Evolutionary conservation across 495 filamentous ascomycete genomes (phyloP).

Genomic region (Copromyces sp.): DNA sequence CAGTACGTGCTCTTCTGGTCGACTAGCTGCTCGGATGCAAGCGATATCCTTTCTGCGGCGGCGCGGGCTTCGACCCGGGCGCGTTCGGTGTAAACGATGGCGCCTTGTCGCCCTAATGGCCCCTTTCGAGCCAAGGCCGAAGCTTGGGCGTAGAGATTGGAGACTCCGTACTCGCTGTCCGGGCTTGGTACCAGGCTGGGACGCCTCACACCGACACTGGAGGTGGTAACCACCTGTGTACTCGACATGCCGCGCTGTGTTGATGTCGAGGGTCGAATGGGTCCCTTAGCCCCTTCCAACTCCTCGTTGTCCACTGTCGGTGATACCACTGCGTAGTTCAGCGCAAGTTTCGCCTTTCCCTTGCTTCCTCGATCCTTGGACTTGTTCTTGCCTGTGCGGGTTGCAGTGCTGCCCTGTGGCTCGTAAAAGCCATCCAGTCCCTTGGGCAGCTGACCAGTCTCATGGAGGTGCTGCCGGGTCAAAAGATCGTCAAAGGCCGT

Average conservation of each 20-base stretch:
- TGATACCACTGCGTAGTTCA: conserved; percentile 17
- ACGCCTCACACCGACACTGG: not conserved
- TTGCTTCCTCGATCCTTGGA: not conserved
- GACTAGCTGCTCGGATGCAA: conserved; percentile 50
- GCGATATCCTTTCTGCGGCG: conserved; percentile 13
- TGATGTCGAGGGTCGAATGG: not conserved
- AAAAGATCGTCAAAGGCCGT: conserved; percentile 73
- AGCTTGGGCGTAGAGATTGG: conserved; percentile 17
- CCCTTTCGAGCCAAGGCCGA: conserved; percentile 26
- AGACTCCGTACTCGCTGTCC: not conserved
- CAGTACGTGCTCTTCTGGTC: conserved; percentile 44
- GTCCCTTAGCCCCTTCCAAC: conserved; percentile 18
- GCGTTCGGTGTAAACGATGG: conserved; percentile 27
- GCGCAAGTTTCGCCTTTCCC: conserved; percentile 4
- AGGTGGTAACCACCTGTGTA: not conserved
- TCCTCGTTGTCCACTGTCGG: conserved; percentile 10
- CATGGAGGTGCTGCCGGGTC: conserved; percentile 60
- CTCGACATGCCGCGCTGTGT: not conserved
- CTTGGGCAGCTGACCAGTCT: conserved; percentile 48
- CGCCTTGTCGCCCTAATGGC: conserved; percentile 30
- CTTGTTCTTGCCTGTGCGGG: conserved; percentile 35
- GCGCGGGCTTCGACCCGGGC: conserved; percentile 17
- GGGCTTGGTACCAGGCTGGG: not conserved
- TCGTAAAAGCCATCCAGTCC: conserved; percentile 72
- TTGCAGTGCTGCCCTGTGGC: conserved; percentile 24